A percentile compares a stretch with the other conserved stretches of the same genome.
phyloP scores from a whole-genome alignment of 108 stramenopile species.

The Cyclotella choctawhatcheeana region DNA sequence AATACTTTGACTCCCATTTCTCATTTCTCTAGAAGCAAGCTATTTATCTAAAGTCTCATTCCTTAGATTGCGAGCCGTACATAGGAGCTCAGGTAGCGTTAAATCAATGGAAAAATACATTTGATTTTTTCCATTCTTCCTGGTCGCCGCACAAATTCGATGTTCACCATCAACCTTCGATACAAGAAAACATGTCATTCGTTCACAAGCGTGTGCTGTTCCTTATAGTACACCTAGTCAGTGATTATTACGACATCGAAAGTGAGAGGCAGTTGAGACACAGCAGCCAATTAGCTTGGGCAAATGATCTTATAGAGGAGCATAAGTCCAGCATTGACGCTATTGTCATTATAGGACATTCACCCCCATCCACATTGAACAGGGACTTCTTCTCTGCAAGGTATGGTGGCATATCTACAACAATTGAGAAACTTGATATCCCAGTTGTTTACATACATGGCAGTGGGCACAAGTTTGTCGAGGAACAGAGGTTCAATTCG shows the following conservation, averaged over 20 bases:
- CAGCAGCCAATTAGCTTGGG: background rate
- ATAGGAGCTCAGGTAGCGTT: constrained; percentile 16
- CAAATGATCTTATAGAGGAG: background rate
- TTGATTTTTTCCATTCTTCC: background rate
- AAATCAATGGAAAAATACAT: constrained; percentile 14
- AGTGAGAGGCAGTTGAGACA: constrained; percentile 5
- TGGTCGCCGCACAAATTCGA: constrained; percentile 16
- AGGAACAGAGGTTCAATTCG: constrained; percentile 13
- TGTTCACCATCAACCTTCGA: background rate
- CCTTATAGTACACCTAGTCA: constrained; percentile 8
- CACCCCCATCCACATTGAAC: constrained; percentile 14
- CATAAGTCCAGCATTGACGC: constrained; percentile 2
- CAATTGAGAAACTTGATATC: background rate
- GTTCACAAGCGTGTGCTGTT: constrained; percentile 14
- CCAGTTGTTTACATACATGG: constrained; percentile 25
- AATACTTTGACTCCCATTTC: background rate
- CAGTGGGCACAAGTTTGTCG: constrained; percentile 26
- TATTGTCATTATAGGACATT: constrained; percentile 22
- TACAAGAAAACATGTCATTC: constrained; percentile 22
- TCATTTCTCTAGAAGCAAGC: too few relatives aligned
- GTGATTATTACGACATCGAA: constrained; percentile 18
- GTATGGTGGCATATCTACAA: constrained; percentile 8
- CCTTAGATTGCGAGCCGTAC: constrained; percentile 15
- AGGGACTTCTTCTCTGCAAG: constrained; percentile 13
- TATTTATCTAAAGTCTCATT: too few relatives aligned